Percentiles rank a stretch among this genome's conserved stretches.
These are phyloP conservation scores for Alopecurus myosuroides DNA, from an alignment of 176 grass and related monocot genomes.

Conservation along the genomic window DNA sequence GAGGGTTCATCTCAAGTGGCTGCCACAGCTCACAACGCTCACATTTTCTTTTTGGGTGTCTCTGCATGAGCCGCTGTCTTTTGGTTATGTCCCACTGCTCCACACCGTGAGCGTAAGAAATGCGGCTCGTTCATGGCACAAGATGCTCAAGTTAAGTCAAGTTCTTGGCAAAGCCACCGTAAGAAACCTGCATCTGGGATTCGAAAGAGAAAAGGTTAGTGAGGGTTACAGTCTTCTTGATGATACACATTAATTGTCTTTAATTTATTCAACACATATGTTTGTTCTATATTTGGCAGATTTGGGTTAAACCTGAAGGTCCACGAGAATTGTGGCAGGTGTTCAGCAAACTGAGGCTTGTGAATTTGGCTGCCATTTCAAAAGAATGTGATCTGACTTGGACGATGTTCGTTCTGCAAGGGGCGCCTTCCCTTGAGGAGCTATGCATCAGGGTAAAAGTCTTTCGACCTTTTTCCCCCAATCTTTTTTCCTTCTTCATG, in stretches of 20 bases:
- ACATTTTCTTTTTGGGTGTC: neutral
- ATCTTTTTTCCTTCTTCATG: neutral
- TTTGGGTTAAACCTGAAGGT: constrained; percentile 1
- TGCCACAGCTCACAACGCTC: neutral
- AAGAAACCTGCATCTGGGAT: neutral
- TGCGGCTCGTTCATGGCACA: neutral
- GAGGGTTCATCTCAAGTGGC: neutral
- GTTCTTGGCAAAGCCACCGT: neutral
- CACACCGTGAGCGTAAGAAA: neutral
- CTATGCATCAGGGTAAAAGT: neutral
- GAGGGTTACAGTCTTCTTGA: neutral
- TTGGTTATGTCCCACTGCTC: neutral
- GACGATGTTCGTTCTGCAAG: neutral
- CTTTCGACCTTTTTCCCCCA: neutral
- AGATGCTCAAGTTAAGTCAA: neutral
- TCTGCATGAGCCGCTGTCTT: neutral
- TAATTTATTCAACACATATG: neutral
- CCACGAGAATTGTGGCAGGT: neutral
- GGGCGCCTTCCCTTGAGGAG: neutral
- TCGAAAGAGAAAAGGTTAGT: neutral
- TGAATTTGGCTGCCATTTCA: neutral
- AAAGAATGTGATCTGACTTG: neutral
- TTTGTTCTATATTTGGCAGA: neutral
- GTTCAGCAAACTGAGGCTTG: neutral
- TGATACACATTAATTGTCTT: neutral